phyloP scores from a whole-genome alignment of 2,329 filamentous ascomycete genomes.

The Emmonsiellopsis sp. region DNA sequence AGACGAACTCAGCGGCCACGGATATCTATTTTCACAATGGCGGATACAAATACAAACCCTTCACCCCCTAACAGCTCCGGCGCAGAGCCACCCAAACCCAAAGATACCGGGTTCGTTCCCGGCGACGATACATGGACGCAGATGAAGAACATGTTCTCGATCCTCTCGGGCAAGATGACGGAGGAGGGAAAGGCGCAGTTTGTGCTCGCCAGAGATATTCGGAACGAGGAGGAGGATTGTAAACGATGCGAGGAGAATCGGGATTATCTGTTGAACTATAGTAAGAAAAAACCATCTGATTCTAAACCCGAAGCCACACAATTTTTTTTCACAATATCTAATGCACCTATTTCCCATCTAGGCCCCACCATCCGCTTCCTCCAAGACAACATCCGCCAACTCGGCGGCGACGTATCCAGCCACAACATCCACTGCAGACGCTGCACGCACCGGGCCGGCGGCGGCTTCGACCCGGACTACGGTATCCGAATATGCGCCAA shows the following conservation, averaged over 20 bases:
- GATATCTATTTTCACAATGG: slow-evolving; percentile 17
- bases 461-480: slow-evolving; percentile 77
- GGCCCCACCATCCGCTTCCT: slow-evolving; percentile 80
- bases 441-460: slow-evolving; percentile 63
- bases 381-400: slow-evolving; percentile 65
- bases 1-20: too few species aligned
- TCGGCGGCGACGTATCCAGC: slow-evolving; percentile 66
- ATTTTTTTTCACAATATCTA: neutral
- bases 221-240: slow-evolving; percentile 71
- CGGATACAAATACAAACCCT: slow-evolving; percentile 15
- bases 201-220: slow-evolving; percentile 64
- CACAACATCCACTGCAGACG: slow-evolving; percentile 74
- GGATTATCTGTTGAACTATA: slow-evolving; percentile 76
- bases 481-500: slow-evolving; percentile 93
- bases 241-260: slow-evolving; percentile 70
- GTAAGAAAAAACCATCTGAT: too few species aligned
- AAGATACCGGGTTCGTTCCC: slow-evolving; percentile 28
- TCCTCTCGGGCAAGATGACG: slow-evolving; percentile 65
- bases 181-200: slow-evolving; percentile 63
- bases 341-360: neutral
- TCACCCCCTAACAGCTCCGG: slow-evolving; percentile 3
- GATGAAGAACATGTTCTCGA: slow-evolving; percentile 82
- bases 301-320: neutral
- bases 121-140: slow-evolving; percentile 36
- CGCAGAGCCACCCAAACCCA: slow-evolving; percentile 17